These are phyloP conservation scores for Ustilago curta DNA, from an alignment of 1,284 basidiomycete genomes.

Conservation along the genomic window DNA sequence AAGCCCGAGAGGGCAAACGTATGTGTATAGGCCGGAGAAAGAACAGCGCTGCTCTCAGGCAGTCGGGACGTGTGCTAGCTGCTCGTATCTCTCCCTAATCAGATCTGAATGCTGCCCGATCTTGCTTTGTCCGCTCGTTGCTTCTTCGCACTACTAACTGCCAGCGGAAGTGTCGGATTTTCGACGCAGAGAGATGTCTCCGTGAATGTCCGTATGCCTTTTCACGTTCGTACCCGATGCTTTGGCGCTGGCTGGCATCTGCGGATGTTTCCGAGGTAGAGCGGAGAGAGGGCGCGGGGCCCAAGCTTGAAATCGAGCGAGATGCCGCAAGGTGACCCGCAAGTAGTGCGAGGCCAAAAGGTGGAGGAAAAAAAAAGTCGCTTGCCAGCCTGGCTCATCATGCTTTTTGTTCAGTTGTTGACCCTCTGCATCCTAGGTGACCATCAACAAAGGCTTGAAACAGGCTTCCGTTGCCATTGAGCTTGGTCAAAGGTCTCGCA, in stretches of 20 bases:
- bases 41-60: background rate
- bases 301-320: background rate
- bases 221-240: constrained; percentile 34
- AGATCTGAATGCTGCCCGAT: background rate
- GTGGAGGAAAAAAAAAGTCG: constrained; percentile 6
- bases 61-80: too few species aligned
- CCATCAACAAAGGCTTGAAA: too few species aligned
- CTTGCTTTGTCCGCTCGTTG: background rate
- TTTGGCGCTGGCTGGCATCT: background rate
- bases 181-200: constrained; percentile 8
- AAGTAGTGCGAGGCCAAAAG: background rate
- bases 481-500: background rate
- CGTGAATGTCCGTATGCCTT: constrained; percentile 24
- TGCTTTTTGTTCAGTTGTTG: background rate
- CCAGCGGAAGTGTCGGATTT: constrained; percentile 36
- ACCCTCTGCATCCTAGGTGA: background rate
- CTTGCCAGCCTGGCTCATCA: background rate
- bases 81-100: background rate
- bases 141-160: background rate
- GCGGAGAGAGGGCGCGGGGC: background rate
- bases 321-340: background rate
- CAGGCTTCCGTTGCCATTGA: background rate
- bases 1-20: background rate
- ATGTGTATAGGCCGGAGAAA: too few species aligned
- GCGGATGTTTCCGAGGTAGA: constrained; percentile 36